These are phyloP conservation scores for Talaromyces sp. DNA, from an alignment of 2,329 filamentous ascomycete species.

Conservation along the genomic window DNA sequence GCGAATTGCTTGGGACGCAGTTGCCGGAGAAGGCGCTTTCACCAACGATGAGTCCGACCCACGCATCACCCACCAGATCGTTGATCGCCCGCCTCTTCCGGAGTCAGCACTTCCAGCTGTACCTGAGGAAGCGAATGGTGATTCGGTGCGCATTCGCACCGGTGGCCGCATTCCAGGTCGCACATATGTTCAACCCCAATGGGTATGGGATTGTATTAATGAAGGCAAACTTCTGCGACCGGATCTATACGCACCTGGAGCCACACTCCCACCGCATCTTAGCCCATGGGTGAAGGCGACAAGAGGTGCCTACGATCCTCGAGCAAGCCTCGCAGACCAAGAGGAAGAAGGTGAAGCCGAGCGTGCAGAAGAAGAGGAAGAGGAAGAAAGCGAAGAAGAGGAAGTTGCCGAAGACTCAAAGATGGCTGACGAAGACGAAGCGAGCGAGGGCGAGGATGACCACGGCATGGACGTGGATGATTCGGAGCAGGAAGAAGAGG, in stretches of 20 bases:
- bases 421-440: slow-evolving; percentile 31
- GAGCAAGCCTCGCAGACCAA: slow-evolving; percentile 77
- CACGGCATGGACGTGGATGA: slow-evolving; percentile 47
- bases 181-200: slow-evolving; percentile 93
- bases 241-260: slow-evolving; percentile 85
- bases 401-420: slow-evolving; percentile 42
- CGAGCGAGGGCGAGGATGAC: slow-evolving; percentile 48
- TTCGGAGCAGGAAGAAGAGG: slow-evolving; percentile 45
- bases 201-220: slow-evolving; percentile 97
- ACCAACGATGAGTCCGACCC: slow-evolving; percentile 85
- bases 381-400: slow-evolving; percentile 38
- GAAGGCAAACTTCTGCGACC: slow-evolving; percentile 82
- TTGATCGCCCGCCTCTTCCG: slow-evolving; percentile 77
- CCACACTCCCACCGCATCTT: slow-evolving; percentile 85
- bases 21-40: slow-evolving; percentile 87
- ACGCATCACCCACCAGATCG: slow-evolving; percentile 91
- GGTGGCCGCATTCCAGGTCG: slow-evolving; percentile 83
- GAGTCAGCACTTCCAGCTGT: slow-evolving; percentile 50
- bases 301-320: slow-evolving; percentile 88
- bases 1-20: slow-evolving; percentile 88
- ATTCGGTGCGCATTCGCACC: slow-evolving; percentile 47
- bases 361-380: slow-evolving; percentile 59
- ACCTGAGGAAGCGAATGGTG: slow-evolving; percentile 44
- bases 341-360: slow-evolving; percentile 83
- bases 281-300: slow-evolving; percentile 91